Conservation (phyloP, 73 alveolate species). For the Paramecium octaurelia region DNA sequence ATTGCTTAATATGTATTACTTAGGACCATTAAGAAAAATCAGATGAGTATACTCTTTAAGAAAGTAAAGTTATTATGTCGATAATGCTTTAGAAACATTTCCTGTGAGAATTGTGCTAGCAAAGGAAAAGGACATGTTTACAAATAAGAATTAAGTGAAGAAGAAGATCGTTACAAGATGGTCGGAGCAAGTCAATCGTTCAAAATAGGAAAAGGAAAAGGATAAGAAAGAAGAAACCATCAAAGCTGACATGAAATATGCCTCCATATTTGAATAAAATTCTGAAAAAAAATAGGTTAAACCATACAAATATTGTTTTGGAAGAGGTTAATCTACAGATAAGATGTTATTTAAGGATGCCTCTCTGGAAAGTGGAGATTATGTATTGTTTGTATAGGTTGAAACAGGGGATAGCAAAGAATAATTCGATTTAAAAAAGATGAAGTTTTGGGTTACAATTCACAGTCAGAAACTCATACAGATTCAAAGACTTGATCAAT, state of each 20-base stretch:
- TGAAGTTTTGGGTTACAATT: constrained; percentile 7
- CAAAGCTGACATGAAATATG: background rate
- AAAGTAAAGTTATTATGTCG: background rate
- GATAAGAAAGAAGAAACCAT: background rate
- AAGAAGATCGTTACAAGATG: background rate
- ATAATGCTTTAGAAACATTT: background rate
- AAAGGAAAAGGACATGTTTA: constrained; percentile 9
- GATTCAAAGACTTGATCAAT: background rate
- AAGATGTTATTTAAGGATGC: background rate
- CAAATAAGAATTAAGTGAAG: constrained; percentile 11
- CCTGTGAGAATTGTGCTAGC: constrained; percentile 39
- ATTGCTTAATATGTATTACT: background rate
- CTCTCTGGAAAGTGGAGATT: constrained; percentile 22
- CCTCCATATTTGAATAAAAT: background rate
- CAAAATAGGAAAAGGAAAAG: background rate
- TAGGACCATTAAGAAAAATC: background rate
- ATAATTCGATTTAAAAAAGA: background rate
- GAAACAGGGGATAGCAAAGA: constrained; percentile 21
- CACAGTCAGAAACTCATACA: background rate
- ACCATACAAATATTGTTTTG: constrained; percentile 34
- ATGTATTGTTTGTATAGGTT: constrained; percentile 1
- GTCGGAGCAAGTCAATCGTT: background rate
- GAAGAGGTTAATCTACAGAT: constrained; percentile 10
- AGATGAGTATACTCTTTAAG: background rate
- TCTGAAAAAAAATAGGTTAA: background rate